phyloP scores from a whole-genome alignment of 2,329 filamentous ascomycete genomes.

The Xylaria hypoxylon region DNA sequence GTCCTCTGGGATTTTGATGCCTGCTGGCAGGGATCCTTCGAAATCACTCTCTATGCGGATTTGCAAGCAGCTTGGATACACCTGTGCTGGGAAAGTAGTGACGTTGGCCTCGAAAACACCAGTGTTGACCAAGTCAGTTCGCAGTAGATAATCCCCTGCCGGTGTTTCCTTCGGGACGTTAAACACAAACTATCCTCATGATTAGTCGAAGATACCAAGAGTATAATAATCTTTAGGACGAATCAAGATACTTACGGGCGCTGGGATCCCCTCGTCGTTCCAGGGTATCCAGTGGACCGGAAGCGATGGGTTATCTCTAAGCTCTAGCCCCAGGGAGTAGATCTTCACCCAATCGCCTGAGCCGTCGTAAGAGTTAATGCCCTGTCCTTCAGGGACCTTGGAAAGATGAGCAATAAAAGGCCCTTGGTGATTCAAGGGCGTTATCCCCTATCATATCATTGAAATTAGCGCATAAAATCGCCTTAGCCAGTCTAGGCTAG shows the following conservation, averaged over 20 bases:
- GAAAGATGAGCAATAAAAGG: slow-evolving; percentile 38
- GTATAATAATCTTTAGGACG: not conserved
- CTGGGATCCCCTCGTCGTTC: slow-evolving; percentile 10
- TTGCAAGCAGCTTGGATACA: slow-evolving; percentile 32
- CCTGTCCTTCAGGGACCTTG: slow-evolving; percentile 34
- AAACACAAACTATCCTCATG: slow-evolving; percentile 35
- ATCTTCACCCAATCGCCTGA: slow-evolving; percentile 42
- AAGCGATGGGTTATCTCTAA: not conserved
- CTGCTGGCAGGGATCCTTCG: slow-evolving; percentile 22
- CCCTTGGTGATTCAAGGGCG: slow-evolving; percentile 38
- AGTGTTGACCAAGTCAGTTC: slow-evolving; percentile 20
- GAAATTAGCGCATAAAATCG: not conserved
- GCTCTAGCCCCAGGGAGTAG: slow-evolving; percentile 32
- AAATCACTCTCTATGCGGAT: slow-evolving; percentile 28
- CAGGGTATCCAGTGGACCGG: slow-evolving; percentile 15
- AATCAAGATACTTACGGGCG: not conserved
- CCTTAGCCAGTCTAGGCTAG: not conserved
- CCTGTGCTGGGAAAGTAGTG: slow-evolving; percentile 1
- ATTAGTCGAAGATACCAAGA: not conserved
- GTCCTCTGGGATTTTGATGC: slow-evolving; percentile 30
- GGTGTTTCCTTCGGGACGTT: slow-evolving; percentile 39
- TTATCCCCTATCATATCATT: slow-evolving; percentile 13
- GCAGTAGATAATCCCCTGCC: slow-evolving; percentile 38
- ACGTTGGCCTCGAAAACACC: not conserved
- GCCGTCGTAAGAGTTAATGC: slow-evolving; percentile 37